These are phyloP conservation scores for Penicillium sp. DNA, from an alignment of 2,329 filamentous ascomycete genomes.

Conservation along the genomic window DNA sequence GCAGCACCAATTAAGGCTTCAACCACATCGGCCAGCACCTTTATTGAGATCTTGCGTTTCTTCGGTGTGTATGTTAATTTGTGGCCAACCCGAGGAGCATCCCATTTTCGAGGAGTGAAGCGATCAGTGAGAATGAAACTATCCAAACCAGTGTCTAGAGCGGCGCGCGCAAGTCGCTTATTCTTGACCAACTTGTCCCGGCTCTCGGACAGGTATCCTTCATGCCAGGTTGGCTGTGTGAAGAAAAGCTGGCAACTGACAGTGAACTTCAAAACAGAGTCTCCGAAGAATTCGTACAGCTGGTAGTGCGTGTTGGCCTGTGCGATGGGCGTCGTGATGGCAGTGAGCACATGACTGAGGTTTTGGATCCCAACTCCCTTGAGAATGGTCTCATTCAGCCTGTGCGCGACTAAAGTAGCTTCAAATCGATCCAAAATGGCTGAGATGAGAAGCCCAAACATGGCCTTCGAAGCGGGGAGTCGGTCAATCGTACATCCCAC, in stretches of 20 bases:
- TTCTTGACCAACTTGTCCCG: slow-evolving; percentile 76
- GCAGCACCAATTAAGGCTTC: slow-evolving; percentile 80
- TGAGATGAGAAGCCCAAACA: slow-evolving; percentile 64
- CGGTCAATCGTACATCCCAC: slow-evolving; percentile 35
- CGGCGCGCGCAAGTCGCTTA: slow-evolving; percentile 64
- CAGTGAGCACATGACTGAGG: slow-evolving; percentile 59
- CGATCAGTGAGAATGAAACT: slow-evolving; percentile 66
- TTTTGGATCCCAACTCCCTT: slow-evolving; percentile 54
- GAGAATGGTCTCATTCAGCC: slow-evolving; percentile 58
- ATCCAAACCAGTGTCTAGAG: slow-evolving; percentile 64
- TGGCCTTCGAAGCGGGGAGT: slow-evolving; percentile 47
- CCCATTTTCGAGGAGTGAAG: slow-evolving; percentile 73
- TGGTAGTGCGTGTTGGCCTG: slow-evolving; percentile 69
- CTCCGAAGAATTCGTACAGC: slow-evolving; percentile 81
- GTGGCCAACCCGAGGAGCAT: slow-evolving; percentile 58
- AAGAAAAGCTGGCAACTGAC: slow-evolving; percentile 65
- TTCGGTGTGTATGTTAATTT: slow-evolving; percentile 14
- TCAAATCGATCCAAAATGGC: slow-evolving; percentile 70
- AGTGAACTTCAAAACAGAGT: slow-evolving; percentile 75
- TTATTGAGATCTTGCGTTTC: slow-evolving; percentile 61
- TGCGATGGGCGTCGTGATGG: slow-evolving; percentile 67
- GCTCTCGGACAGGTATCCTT: slow-evolving; percentile 67
- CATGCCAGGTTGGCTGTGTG: slow-evolving; percentile 65
- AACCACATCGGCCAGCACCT: slow-evolving; percentile 81
- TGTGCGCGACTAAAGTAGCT: slow-evolving; percentile 60